phyloP scores from a whole-genome alignment of 202 grass and related monocot genomes.

The Carex arenaria region DNA sequence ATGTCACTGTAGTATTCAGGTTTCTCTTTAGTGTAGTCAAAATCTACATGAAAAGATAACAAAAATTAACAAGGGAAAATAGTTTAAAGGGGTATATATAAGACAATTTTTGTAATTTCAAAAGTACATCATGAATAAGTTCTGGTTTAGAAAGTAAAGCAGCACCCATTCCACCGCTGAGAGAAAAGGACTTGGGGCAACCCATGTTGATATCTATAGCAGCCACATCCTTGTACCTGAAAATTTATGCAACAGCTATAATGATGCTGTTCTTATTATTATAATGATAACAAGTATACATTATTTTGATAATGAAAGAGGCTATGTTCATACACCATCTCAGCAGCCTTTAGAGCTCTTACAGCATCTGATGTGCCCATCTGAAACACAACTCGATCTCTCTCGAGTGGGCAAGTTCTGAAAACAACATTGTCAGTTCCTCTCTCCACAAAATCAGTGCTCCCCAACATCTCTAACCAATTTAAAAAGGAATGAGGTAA shows the following conservation, averaged over 20 bases:
- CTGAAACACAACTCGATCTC: slow-evolving; percentile 78
- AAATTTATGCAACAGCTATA: not conserved
- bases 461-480: slow-evolving; percentile 67
- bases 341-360: slow-evolving; percentile 84
- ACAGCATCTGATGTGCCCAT: slow-evolving; percentile 91
- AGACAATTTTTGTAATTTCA: slow-evolving; percentile 21
- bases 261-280: not conserved
- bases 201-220: slow-evolving; percentile 99
- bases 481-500: slow-evolving; percentile 29
- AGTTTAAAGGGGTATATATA: not conserved
- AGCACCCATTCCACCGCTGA: slow-evolving; percentile 97
- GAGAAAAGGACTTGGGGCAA: slow-evolving; percentile 85
- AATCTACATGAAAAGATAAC: slow-evolving; percentile 58
- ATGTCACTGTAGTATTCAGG: slow-evolving; percentile 67
- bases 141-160: slow-evolving; percentile 98
- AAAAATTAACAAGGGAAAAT: slow-evolving; percentile 25
- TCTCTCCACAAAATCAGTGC: slow-evolving; percentile 91
- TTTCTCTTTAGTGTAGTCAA: slow-evolving; percentile 87
- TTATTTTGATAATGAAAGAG: not conserved
- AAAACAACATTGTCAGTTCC: slow-evolving; percentile 82
- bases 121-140: slow-evolving; percentile 91
- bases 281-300: not conserved
- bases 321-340: slow-evolving; percentile 69
- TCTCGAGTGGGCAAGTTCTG: slow-evolving; percentile 81
- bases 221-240: slow-evolving; percentile 74